These are phyloP conservation scores for Aspergillus cavernicola DNA, from an alignment of 495 filamentous ascomycete genomes.

Conservation along the genomic window DNA sequence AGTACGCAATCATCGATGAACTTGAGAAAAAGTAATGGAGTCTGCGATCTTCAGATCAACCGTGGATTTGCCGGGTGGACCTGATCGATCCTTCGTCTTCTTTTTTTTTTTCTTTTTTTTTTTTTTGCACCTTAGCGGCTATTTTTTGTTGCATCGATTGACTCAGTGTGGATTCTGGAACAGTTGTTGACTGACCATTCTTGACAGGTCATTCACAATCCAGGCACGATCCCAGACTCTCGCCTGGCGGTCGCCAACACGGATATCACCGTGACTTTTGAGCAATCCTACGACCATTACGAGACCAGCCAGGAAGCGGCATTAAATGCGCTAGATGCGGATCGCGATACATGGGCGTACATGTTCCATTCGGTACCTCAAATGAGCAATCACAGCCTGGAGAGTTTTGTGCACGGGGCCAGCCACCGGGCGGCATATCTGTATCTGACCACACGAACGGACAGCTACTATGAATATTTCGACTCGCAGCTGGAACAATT, in stretches of 20 bases:
- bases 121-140: not conserved
- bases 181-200: not conserved
- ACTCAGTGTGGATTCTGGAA: not conserved
- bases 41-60: not conserved
- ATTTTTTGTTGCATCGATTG: too few relatives aligned
- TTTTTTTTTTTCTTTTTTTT: not conserved
- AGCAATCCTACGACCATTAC: conserved; percentile 12
- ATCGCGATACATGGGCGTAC: conserved; percentile 8
- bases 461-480: conserved; percentile 13
- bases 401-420: conserved; percentile 5
- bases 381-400: conserved; percentile 5
- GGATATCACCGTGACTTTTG: conserved; percentile 13
- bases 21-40: too few relatives aligned
- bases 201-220: conserved; percentile 16
- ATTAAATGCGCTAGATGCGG: not conserved
- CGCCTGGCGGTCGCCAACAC: conserved; percentile 7
- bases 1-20: too few relatives aligned
- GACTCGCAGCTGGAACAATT: conserved; percentile 7
- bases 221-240: conserved; percentile 12
- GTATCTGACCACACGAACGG: conserved; percentile 5
- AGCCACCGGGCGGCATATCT: conserved; percentile 13
- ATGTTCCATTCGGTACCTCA: conserved; percentile 14
- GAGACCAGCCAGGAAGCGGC: not conserved
- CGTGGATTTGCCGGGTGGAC: not conserved
- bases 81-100: not conserved